Evolutionary conservation across 2,329 filamentous ascomycete species (phyloP), one percentile per base, ranked within the genome.

Genomic region (Parastagonospora avenae): DNA sequence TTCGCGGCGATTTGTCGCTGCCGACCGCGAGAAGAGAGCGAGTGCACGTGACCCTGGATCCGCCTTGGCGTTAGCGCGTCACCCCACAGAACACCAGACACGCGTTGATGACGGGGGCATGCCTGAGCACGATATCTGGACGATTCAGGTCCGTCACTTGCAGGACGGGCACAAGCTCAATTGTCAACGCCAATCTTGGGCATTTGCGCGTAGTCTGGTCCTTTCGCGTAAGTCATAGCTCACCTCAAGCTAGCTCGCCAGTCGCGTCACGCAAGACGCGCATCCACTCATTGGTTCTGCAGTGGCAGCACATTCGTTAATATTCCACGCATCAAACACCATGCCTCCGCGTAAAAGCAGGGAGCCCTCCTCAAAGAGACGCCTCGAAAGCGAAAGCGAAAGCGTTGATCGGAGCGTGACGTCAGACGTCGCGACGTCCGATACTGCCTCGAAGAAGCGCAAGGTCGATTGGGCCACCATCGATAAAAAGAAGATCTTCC

Each of bases 391-490:
- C 19, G 19, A 24, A 24, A 24, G 19, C 19, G 19, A 24, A 24
- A 24, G 19, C 19, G 19, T 24, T 24, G 19, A 24, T 24, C 19
- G 19, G 4, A 14, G 12, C n/a, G 37, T 30, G 28, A 15, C 14
- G 15, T 10, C 38, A 19, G 7, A 40, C 24, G 9, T 15, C 37
- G 32, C 30, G 12, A 28, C 28, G 8, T 31, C 38, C 4, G 24
- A 42, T n/a, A 15, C 47, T 10, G n/a, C 31, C 11, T 12, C 30
- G 2, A 50, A 45, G 24, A 61, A 60, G 43, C 54, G 42, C 49
- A 54, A 40, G 11, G 37, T 62, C 19, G 50, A 64, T 30, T 63
- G 60, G 59, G 45, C 48, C 8, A 46, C 52, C 9, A 44, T 55
- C 10, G 60, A 59, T 10, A 33, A 52, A 2, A 15, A 10, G 2